Percentiles rank a stretch among this genome's conserved stretches.
These are phyloP conservation scores for Mortierella sp. DNA, from an alignment of 371 early-diverging fungal species.

Conservation along the genomic window DNA sequence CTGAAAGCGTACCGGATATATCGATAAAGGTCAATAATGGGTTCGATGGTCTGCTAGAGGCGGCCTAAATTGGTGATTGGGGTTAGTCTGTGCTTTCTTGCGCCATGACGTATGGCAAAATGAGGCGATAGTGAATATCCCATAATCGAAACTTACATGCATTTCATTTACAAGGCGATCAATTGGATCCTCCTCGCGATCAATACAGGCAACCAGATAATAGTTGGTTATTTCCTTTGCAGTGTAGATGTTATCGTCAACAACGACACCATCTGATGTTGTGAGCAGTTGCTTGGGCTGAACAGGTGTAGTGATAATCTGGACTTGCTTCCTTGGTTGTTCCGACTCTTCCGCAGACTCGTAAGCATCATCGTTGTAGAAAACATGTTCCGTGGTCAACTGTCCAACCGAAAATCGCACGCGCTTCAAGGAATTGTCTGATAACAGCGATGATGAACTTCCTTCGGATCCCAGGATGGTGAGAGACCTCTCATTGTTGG, in stretches of 20 bases:
- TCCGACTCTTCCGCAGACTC: slow-evolving; percentile 54
- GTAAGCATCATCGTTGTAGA: slow-evolving; percentile 56
- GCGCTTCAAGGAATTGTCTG: slow-evolving; percentile 58
- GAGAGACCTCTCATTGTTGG: slow-evolving; percentile 28
- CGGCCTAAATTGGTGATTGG: slow-evolving; percentile 12
- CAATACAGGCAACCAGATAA: slow-evolving; percentile 62
- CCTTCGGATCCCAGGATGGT: slow-evolving; percentile 19
- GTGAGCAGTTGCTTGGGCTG: slow-evolving; percentile 29
- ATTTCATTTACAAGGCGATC: slow-evolving; percentile 62
- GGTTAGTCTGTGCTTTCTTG: neutral
- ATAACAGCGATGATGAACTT: slow-evolving; percentile 31
- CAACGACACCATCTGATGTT: slow-evolving; percentile 48
- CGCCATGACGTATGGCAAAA: neutral
- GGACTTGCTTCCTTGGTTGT: slow-evolving; percentile 3
- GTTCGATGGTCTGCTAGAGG: slow-evolving; percentile 34
- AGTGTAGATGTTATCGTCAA: slow-evolving; percentile 55
- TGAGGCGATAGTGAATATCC: neutral
- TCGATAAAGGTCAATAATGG: slow-evolving; percentile 62
- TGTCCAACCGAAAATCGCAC: slow-evolving; percentile 70
- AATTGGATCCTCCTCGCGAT: slow-evolving; percentile 67
- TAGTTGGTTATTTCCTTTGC: slow-evolving; percentile 58
- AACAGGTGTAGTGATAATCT: slow-evolving; percentile 11
- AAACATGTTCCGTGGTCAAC: slow-evolving; percentile 67
- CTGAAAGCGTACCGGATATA: slow-evolving; percentile 56
- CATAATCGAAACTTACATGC: slow-evolving; percentile 42